Evolutionary conservation across 768 basidiomycete species (phyloP).

Genomic region (Leccinum variicolor): DNA sequence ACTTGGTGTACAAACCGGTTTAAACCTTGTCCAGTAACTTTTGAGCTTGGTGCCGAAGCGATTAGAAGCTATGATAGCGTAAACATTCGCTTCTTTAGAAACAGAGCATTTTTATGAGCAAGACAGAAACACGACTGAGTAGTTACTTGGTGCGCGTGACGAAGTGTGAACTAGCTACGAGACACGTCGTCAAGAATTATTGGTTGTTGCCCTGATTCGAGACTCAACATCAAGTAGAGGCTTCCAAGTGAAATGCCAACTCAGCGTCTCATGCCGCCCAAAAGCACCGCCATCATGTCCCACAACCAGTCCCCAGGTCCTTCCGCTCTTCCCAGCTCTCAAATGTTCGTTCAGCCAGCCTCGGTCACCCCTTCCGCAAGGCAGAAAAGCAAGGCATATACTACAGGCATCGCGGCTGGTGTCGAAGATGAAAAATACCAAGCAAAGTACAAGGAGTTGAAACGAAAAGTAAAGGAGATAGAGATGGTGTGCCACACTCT

Average conservation of each 20-base stretch:
- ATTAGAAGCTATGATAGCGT: not conserved
- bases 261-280: constrained; percentile 26
- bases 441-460: constrained; percentile 84
- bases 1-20: constrained; percentile 6
- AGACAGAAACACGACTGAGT: not conserved
- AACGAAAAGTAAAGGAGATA: constrained; percentile 84
- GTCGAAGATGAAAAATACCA: constrained; percentile 87
- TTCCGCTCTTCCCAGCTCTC: constrained; percentile 39
- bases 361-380: constrained; percentile 33
- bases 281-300: constrained; percentile 58
- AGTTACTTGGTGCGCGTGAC: not conserved
- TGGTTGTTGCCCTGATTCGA: constrained; percentile 13
- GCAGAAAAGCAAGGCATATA: constrained; percentile 47
- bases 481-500: constrained; percentile 56
- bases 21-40: constrained; percentile 4
- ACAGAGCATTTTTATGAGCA: not conserved
- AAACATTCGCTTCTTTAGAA: not conserved
- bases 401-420: constrained; percentile 68
- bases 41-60: constrained; percentile 5
- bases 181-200: constrained; percentile 8
- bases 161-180: constrained; percentile 7
- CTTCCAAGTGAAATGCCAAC: constrained; percentile 27
- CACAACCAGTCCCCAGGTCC: constrained; percentile 56
- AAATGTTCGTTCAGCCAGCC: constrained; percentile 32
- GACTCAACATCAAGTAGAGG: constrained; percentile 27